Evolutionary conservation across 805 yeast genomes (phyloP).

Genomic region (Metschnikowia gelsemii): DNA sequence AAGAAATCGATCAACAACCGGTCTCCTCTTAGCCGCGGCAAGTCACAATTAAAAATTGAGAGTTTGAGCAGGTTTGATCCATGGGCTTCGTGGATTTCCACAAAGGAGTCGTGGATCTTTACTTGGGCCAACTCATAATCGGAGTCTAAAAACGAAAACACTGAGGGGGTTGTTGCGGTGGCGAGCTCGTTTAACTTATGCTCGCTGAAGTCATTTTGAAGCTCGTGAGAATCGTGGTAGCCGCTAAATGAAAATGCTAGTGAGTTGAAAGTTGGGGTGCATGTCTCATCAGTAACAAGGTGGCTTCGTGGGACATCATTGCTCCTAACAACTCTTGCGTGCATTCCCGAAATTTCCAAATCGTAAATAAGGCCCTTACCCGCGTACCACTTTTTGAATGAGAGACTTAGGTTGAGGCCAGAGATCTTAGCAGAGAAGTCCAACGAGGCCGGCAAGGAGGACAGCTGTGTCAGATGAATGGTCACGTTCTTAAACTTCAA

Average conservation of each 20-base stretch:
- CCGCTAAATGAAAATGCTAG: slow-evolving; percentile 24
- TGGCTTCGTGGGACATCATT: background rate
- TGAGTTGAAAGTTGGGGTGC: slow-evolving; percentile 25
- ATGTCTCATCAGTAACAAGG: slow-evolving; percentile 29
- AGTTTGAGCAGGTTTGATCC: slow-evolving; percentile 35
- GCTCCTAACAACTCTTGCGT: slow-evolving; percentile 33
- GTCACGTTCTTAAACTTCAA: slow-evolving; percentile 45
- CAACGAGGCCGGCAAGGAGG: slow-evolving; percentile 16
- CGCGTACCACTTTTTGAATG: slow-evolving; percentile 55
- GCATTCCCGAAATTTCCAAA: slow-evolving; percentile 48
- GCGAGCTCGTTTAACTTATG: slow-evolving; percentile 21
- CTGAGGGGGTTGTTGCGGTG: background rate
- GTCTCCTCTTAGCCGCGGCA: slow-evolving; percentile 58
- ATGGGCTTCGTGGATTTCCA: slow-evolving; percentile 35
- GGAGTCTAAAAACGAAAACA: slow-evolving; percentile 27
- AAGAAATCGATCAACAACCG: slow-evolving; percentile 64
- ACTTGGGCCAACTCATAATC: slow-evolving; percentile 37
- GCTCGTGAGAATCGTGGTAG: slow-evolving; percentile 30
- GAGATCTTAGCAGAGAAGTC: slow-evolving; percentile 40
- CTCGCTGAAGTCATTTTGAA: slow-evolving; percentile 33
- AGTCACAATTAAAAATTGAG: slow-evolving; percentile 62
- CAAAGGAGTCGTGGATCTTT: slow-evolving; percentile 51
- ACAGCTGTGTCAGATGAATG: slow-evolving; percentile 15
- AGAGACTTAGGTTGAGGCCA: slow-evolving; percentile 44
- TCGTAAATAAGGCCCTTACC: slow-evolving; percentile 53